Evolutionary conservation across 2,329 filamentous ascomycete genomes (phyloP), one percentile per base, ranked within the genome.

Genomic region (Furcasterigmium sp.): DNA sequence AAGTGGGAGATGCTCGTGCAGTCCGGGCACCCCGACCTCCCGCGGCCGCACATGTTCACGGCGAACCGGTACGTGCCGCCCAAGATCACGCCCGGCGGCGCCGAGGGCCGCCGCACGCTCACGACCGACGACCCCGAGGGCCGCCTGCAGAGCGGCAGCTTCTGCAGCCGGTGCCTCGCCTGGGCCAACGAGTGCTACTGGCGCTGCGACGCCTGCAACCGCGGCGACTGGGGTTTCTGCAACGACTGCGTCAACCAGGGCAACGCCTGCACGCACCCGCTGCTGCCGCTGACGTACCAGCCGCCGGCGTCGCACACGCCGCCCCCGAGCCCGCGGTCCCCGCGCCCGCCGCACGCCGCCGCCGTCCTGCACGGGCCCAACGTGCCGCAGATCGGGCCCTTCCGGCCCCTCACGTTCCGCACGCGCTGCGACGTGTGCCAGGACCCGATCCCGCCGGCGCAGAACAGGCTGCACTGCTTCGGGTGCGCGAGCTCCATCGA

Each of bases 171-270:
- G 38, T 96, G 91, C 59, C 69, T 76, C 15, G 70, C 76, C 1
- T 86, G 81, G 69, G 77, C 88, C 0, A 91, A 94, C 54, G 78
- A 84, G 41, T 93, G 88, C 63, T 95, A 87, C 63, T 97, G 91
- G 91, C 83, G 87, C 49, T 97, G 91, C 61, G 80, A 85, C 46
- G 62, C 75, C 20, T 97, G 91, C 65, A 95, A 95, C 54, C 82
- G 93, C 49, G 91, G 89, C 5, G 91, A 94, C 57, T 97, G 91
- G 91, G 91, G 91, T 0, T 96, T 88, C 59, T 97, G 91, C 65
- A 89, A 91, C 54, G 69, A 75, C 47, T 97, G 91, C 52, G 88
- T 95, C 23, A 91, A 91, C 46, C 82, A 84, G 60, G 90, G 88
- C 14, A 75, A 76, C 46, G 85, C 82, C 46, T 97, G 91, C 63